Percentiles rank a stretch among this genome's conserved stretches.
phyloP scores from a whole-genome alignment of 208 protist genomes.

The Crithidia bombi region DNA sequence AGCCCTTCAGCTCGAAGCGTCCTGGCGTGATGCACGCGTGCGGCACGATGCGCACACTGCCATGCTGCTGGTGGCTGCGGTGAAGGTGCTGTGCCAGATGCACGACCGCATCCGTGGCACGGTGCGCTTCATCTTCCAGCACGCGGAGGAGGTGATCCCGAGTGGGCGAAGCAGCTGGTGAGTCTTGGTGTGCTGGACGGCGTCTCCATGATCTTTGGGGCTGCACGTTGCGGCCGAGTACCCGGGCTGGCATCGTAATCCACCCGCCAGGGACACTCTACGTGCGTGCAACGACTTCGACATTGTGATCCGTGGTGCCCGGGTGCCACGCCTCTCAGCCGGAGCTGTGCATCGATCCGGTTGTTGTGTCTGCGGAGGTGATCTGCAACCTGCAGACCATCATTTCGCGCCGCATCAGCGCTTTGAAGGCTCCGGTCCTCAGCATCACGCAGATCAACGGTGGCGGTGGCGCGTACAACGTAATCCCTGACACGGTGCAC shows the following conservation, averaged over 20 bases:
- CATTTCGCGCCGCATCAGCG: constrained; percentile 66
- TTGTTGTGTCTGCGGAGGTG: constrained; percentile 63
- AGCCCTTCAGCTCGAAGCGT: constrained; percentile 57
- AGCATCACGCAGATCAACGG: constrained; percentile 61
- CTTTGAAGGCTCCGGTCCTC: constrained; percentile 59
- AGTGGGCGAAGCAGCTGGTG: constrained; percentile 68
- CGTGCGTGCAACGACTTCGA: constrained; percentile 71
- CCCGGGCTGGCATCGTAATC: constrained; percentile 27
- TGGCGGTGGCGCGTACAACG: constrained; percentile 68
- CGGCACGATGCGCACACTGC: constrained; percentile 77
- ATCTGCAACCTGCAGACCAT: constrained; percentile 68
- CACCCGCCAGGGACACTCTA: constrained; percentile 46
- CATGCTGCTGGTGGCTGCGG: constrained; percentile 67
- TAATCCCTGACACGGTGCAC: constrained; percentile 71
- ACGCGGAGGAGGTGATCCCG: constrained; percentile 70
- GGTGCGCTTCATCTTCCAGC: constrained; percentile 82
- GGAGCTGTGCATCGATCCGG: constrained; percentile 70
- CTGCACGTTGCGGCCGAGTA: constrained; percentile 49
- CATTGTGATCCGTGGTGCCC: constrained; percentile 63
- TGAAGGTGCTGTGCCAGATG: constrained; percentile 59
- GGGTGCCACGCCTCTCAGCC: constrained; percentile 75
- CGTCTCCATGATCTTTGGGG: constrained; percentile 67
- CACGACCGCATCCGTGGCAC: constrained; percentile 55
- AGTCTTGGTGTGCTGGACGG: constrained; percentile 54
- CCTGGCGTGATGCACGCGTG: constrained; percentile 72